Evolutionary conservation across 345 rosid genomes (phyloP).

Genomic region (Cardamine occulta): DNA sequence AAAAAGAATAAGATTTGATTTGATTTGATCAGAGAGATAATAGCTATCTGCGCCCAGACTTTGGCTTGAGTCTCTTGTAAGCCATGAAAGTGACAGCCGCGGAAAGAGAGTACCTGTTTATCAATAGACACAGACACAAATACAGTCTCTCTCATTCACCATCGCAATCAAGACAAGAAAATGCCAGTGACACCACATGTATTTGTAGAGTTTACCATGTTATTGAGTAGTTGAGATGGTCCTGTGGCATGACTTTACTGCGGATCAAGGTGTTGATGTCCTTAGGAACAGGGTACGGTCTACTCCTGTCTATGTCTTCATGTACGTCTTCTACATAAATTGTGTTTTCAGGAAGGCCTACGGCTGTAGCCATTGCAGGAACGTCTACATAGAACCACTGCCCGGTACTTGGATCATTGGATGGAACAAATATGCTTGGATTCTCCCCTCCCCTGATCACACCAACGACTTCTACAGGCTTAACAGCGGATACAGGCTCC

Average conservation of each 20-base stretch:
- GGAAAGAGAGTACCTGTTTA: conserved; percentile 82
- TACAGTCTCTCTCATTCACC: conserved; percentile 17
- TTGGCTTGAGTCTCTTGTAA: conserved; percentile 68
- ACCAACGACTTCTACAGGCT: conserved; percentile 71
- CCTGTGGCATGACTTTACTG: conserved; percentile 97
- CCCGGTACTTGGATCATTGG: conserved; percentile 69
- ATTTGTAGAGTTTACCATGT: conserved; percentile 67
- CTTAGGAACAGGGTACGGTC: conserved; percentile 90
- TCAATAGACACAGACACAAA: conserved; percentile 21
- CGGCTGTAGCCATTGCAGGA: conserved; percentile 68
- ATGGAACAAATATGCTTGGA: conserved; percentile 92
- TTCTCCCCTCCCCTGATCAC: conserved; percentile 90
- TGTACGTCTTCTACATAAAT: conserved; percentile 75
- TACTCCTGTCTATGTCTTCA: conserved; percentile 68
- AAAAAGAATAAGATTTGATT: conserved; percentile 31
- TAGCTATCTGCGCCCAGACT: conserved; percentile 51
- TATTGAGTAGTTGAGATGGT: conserved; percentile 88
- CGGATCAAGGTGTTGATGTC: conserved; percentile 77
- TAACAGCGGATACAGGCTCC: conserved; percentile 51
- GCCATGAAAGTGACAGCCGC: conserved; percentile 97
- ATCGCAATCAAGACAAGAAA: neutral
- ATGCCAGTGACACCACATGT: neutral
- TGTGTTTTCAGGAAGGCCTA: conserved; percentile 71
- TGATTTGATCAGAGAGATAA: neutral
- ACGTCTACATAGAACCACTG: conserved; percentile 95